Evolutionary conservation across 2,329 filamentous ascomycete genomes (phyloP), one percentile per base, ranked within the genome.

Genomic region (Didymella lethalis): DNA sequence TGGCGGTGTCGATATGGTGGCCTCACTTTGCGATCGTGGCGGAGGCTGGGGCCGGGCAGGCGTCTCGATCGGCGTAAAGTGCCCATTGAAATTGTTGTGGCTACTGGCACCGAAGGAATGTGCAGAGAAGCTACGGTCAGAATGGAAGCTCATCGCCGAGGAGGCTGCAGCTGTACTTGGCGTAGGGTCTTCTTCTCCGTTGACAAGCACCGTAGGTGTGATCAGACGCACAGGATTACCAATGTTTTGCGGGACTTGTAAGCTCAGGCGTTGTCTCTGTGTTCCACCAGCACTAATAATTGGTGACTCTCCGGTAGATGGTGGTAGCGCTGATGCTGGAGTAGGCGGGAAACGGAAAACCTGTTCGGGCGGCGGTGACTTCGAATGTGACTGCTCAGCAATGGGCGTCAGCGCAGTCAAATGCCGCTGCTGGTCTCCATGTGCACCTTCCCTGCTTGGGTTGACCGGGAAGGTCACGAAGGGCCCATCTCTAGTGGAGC

Each of bases 381-480:
- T 74, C 4, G 73, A 75, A 5, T 79, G 76, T 11, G 80, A 75
- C n/a, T 81, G 74, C 29, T 80, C 72, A 2, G 79, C 72, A 14
- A 81, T 77, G 10, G 81, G 78, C 25, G 79, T 81, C 8, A 80
- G 73, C 38, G 72, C 70, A 41, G 74, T 73, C n/a, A 73, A 71
- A 44, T 75, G 80, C 31, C 80, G 75, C 29, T 75, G 70, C 26
- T 82, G 75, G 31, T 80, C 80, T 31, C 82, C 79, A 6, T 79
- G 81, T 12, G 81, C 78, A 6, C 78, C 79, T 64, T 81, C 79
- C 64, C 79, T 83, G 36, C 76, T 76, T 29, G 85, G 84, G 62
- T 86, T 87, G 14, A 85, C 86, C 3, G 89, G 88, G 64, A 90
- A 90, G 0, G 90, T 89, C 4, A 87, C 88, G 64, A 88, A 91